These are phyloP conservation scores for Boletellus deceptivus DNA, from an alignment of 1,284 basidiomycete species.

Conservation along the genomic window DNA sequence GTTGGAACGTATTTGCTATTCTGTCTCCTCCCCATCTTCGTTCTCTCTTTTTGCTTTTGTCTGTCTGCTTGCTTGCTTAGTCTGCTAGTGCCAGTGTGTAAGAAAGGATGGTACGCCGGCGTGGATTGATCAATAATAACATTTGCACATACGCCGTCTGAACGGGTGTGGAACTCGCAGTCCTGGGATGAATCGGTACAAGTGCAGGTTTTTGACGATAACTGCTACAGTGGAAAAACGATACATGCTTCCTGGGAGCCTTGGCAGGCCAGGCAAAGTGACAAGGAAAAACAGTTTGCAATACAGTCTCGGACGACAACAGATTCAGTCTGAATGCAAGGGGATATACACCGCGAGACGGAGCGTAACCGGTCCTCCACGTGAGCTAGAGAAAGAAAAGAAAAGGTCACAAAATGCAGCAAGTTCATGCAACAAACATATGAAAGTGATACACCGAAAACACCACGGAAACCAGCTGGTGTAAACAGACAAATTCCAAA, in stretches of 20 bases:
- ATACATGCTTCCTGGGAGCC: background rate
- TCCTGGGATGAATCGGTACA: background rate
- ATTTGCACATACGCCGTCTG: too few species aligned
- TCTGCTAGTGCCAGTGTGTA: too few species aligned
- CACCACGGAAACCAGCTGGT: background rate
- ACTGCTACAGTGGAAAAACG: background rate
- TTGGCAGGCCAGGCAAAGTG: too few species aligned
- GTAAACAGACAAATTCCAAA: background rate
- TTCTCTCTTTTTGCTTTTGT: too few species aligned
- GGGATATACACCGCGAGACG: constrained; percentile 3
- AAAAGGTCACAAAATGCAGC: constrained; percentile 2
- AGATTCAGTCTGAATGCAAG: background rate
- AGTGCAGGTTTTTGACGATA: too few species aligned
- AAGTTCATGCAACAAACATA: constrained; percentile 1
- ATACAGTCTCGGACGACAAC: background rate
- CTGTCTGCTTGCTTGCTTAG: too few species aligned
- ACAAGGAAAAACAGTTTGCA: background rate
- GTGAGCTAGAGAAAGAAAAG: too few species aligned
- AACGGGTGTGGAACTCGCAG: background rate
- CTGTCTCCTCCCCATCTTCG: too few species aligned
- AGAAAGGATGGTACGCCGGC: background rate
- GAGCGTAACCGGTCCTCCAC: background rate
- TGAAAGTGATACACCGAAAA: background rate
- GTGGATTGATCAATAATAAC: too few species aligned
- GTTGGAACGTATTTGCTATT: too few species aligned